These are phyloP conservation scores for Pseudonitzschia multistriata DNA, from an alignment of 108 stramenopile genomes.

Conservation along the genomic window DNA sequence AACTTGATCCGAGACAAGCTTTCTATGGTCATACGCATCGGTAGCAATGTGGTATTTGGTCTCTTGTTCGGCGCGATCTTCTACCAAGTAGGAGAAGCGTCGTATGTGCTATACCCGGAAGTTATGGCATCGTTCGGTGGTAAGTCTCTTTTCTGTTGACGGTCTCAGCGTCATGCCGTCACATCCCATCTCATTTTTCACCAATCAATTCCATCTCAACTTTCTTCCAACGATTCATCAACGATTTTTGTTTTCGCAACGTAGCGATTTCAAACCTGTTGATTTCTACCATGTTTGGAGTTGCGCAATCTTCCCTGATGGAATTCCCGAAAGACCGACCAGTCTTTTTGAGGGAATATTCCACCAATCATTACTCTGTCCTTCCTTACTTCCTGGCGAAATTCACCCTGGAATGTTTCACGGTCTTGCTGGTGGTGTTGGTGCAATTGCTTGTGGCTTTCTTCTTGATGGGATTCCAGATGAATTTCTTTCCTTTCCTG, in stretches of 20 bases:
- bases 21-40: slow-evolving; percentile 42
- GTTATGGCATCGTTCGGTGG: slow-evolving; percentile 30
- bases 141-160: slow-evolving; percentile 30
- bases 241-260: neutral
- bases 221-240: no score
- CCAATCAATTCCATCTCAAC: neutral
- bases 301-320: slow-evolving; percentile 50
- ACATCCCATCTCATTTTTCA: neutral
- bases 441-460: slow-evolving; percentile 44
- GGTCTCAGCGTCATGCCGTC: neutral
- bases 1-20: slow-evolving; percentile 42
- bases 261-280: slow-evolving; percentile 53
- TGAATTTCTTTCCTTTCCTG: slow-evolving; percentile 49
- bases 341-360: slow-evolving; percentile 71
- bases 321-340: slow-evolving; percentile 31
- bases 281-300: slow-evolving; percentile 49
- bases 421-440: slow-evolving; percentile 26
- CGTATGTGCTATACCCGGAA: slow-evolving; percentile 20
- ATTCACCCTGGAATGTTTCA: slow-evolving; percentile 37
- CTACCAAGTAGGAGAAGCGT: slow-evolving; percentile 10
- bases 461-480: slow-evolving; percentile 57
- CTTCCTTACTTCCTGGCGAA: slow-evolving; percentile 62
- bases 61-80: slow-evolving; percentile 12
- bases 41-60: slow-evolving; percentile 1
- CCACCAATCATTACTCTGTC: slow-evolving; percentile 74